These are phyloP conservation scores for Hura crepitans DNA, from an alignment of 441 rosid species.

Conservation along the genomic window DNA sequence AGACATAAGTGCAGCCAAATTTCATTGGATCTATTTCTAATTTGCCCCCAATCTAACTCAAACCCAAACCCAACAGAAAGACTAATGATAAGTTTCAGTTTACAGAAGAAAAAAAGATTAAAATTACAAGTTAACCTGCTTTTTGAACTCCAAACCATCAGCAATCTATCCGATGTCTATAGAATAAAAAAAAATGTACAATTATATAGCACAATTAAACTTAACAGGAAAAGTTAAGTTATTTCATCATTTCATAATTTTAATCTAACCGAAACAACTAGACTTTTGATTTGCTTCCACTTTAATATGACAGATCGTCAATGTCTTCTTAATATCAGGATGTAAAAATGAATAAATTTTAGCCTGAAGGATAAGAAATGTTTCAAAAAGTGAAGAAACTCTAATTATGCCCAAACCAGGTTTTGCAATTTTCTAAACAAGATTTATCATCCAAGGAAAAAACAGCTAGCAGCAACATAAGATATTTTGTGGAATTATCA, in stretches of 20 bases:
- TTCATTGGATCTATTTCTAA: background rate
- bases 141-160: background rate
- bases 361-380: background rate
- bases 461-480: too few relatives aligned
- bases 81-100: background rate
- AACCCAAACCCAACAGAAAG: background rate
- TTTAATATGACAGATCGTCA: background rate
- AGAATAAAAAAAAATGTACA: background rate
- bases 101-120: background rate
- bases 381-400: too few relatives aligned
- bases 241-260: background rate
- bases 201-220: background rate
- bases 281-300: background rate
- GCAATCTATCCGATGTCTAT: background rate
- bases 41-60: background rate
- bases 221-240: background rate
- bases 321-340: background rate
- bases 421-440: too few relatives aligned
- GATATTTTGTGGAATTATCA: too few relatives aligned
- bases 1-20: background rate
- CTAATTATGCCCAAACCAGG: too few relatives aligned
- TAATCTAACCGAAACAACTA: background rate
- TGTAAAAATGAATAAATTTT: background rate
- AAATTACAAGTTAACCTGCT: background rate
- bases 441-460: too few relatives aligned